Evolutionary conservation across 768 basidiomycete species (phyloP).

Genomic region (Saitozyma sp.): DNA sequence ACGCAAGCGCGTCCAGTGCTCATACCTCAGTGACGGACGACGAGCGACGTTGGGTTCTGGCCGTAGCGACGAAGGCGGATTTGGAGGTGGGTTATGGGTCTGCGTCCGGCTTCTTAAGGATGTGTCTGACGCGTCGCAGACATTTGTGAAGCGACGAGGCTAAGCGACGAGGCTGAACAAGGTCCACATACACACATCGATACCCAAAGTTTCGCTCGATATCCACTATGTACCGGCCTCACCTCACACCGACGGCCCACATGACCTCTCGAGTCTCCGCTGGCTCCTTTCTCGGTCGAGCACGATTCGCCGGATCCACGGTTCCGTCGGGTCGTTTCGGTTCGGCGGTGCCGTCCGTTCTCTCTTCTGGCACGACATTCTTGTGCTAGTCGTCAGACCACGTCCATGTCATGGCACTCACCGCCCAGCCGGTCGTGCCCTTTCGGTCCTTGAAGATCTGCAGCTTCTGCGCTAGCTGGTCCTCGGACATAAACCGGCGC

Average conservation of each 20-base stretch:
- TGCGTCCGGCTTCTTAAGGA: neutral
- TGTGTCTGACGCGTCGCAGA: conserved; percentile 18
- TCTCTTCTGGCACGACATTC: too few relatives aligned
- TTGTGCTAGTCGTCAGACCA: too few relatives aligned
- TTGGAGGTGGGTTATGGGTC: conserved; percentile 49
- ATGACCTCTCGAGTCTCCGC: too few relatives aligned
- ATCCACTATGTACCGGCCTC: too few relatives aligned
- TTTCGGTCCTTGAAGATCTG: conserved; percentile 6
- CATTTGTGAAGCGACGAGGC: conserved; percentile 47
- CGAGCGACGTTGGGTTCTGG: conserved; percentile 51
- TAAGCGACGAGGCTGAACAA: conserved; percentile 8
- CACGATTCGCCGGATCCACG: too few relatives aligned
- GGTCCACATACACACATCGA: neutral
- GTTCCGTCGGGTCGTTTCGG: too few relatives aligned
- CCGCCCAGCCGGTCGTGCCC: too few relatives aligned
- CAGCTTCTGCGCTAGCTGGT: conserved; percentile 10
- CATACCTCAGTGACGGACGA: conserved; percentile 69
- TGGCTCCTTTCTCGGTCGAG: too few relatives aligned
- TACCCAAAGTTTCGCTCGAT: too few relatives aligned
- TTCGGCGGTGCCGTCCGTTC: too few relatives aligned
- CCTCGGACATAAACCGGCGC: conserved; percentile 8
- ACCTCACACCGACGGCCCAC: too few relatives aligned
- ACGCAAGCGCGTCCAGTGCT: neutral
- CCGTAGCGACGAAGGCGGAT: conserved; percentile 49
- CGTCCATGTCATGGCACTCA: too few relatives aligned